These are phyloP conservation scores for Clonostachys rosea DNA, from an alignment of 2,329 filamentous ascomycete genomes.

Conservation along the genomic window DNA sequence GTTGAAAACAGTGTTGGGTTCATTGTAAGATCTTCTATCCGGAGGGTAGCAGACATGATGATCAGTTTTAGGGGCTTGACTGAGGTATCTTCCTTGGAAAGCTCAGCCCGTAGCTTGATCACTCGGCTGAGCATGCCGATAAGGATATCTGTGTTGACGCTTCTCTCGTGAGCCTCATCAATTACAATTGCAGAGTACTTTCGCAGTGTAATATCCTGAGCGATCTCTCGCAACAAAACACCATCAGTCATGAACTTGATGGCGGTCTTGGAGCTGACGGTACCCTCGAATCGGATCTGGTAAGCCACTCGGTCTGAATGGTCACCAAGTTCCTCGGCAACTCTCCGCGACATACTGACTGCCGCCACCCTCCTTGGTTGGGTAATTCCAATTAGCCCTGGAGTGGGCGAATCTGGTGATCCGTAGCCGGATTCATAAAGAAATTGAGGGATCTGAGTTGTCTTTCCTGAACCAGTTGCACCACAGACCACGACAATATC, in stretches of 20 bases:
- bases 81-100: slow-evolving; percentile 66
- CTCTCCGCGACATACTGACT: slow-evolving; percentile 93
- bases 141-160: slow-evolving; percentile 96
- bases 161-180: slow-evolving; percentile 95
- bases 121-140: slow-evolving; percentile 95
- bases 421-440: slow-evolving; percentile 93
- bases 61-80: slow-evolving; percentile 83
- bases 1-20: slow-evolving; percentile 75
- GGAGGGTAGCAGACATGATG: slow-evolving; percentile 95
- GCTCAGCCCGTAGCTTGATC: slow-evolving; percentile 73
- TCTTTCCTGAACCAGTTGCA: slow-evolving; percentile 95
- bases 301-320: slow-evolving; percentile 78
- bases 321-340: slow-evolving; percentile 77
- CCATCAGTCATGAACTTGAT: slow-evolving; percentile 99
- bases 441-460: slow-evolving; percentile 95
- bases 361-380: slow-evolving; percentile 93
- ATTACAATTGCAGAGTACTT: slow-evolving; percentile 95
- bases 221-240: slow-evolving; percentile 86
- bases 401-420: slow-evolving; percentile 68
- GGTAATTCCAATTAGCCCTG: slow-evolving; percentile 91
- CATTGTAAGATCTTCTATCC: slow-evolving; percentile 84
- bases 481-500: slow-evolving; percentile 88
- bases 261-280: slow-evolving; percentile 72
- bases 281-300: slow-evolving; percentile 93
- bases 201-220: slow-evolving; percentile 78